Evolutionary conservation across 2,329 filamentous ascomycete genomes (phyloP).

Genomic region (Scedosporium boydii): DNA sequence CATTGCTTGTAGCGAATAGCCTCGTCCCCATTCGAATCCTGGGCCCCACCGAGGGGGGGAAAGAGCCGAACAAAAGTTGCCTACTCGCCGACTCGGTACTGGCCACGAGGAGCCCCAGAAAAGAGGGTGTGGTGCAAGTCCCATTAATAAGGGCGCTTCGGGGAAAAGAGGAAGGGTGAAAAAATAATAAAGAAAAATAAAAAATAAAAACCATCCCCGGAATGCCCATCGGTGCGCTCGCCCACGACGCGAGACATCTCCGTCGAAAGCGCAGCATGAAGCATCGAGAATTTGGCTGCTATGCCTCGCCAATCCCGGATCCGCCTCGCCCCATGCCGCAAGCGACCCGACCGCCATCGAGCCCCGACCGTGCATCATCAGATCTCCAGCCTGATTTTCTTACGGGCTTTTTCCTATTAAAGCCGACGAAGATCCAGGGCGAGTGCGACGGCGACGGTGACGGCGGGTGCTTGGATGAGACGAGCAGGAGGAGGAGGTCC

Average conservation of each 20-base stretch:
- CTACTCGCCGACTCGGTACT: no score
- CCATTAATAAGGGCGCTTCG: neutral
- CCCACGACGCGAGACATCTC: neutral
- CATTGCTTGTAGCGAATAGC: no score
- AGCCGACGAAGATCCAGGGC: neutral
- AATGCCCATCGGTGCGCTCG: neutral
- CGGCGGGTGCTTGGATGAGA: neutral
- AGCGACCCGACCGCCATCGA: neutral
- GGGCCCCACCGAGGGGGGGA: no score
- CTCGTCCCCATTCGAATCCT: no score
- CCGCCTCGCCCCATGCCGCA: neutral
- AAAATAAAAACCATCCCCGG: neutral
- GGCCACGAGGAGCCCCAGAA: neutral
- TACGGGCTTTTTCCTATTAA: neutral
- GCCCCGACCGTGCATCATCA: neutral
- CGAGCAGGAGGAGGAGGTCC: neutral
- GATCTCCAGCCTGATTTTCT: conserved; percentile 1
- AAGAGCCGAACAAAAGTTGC: no score
- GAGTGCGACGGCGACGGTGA: neutral
- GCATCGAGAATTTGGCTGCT: neutral
- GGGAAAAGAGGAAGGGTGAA: neutral
- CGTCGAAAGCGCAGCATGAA: neutral
- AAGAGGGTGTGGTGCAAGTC: neutral
- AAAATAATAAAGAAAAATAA: neutral
- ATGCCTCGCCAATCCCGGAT: neutral